A percentile compares a stretch with the other conserved stretches of the same genome.
Conservation (phyloP, 2,329 filamentous ascomycete genomes). For the Neophaeococcomyces mojaviensis region DNA sequence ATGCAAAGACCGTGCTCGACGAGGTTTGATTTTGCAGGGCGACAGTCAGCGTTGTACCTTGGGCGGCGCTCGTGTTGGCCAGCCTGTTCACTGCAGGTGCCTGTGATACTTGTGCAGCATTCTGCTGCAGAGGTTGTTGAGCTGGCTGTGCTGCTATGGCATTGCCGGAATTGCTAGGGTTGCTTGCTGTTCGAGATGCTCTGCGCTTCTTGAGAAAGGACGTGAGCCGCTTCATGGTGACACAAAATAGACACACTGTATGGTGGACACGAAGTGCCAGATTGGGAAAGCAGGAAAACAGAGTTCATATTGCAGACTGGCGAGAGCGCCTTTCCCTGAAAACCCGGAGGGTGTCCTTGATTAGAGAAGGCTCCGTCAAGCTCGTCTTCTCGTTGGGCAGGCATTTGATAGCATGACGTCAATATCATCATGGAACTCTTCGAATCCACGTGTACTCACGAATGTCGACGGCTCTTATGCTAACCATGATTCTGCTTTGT, state of each 20-base stretch:
- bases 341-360: no score
- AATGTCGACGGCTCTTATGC: no score
- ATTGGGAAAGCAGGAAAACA: no score
- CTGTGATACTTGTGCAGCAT: constrained; percentile 9
- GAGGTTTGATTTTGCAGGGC: constrained; percentile 59
- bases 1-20: constrained; percentile 56
- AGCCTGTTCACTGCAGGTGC: constrained; percentile 9
- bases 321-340: no score
- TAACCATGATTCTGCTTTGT: no score
- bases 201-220: constrained; percentile 2
- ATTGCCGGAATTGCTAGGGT: background rate
- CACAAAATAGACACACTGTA: background rate
- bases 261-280: no score
- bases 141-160: constrained; percentile 3
- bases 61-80: background rate
- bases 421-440: background rate
- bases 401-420: constrained; percentile 2
- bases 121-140: constrained; percentile 2
- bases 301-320: no score
- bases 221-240: constrained; percentile 6
- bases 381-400: background rate
- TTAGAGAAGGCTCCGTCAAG: background rate
- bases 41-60: constrained; percentile 46
- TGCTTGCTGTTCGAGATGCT: background rate
- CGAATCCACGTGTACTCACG: background rate